A percentile compares a stretch with the other conserved stretches of the same genome.
Evolutionary conservation across 2,329 filamentous ascomycete genomes (phyloP).

Genomic region (Biscogniauxia mediterranea): DNA sequence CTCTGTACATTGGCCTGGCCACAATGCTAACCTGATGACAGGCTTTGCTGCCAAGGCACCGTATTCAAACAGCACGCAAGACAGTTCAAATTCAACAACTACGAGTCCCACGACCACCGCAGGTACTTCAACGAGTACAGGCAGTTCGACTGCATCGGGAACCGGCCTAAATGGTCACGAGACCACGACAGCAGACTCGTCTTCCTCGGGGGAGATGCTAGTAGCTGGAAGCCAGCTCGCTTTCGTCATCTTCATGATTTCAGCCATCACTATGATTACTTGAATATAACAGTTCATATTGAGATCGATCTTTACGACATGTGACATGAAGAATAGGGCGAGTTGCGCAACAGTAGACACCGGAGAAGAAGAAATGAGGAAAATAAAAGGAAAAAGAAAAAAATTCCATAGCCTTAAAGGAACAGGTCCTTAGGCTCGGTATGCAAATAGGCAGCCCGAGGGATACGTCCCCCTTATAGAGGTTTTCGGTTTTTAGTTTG

Average conservation of each 20-base stretch:
- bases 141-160: conserved; percentile 12
- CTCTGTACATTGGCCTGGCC: background rate
- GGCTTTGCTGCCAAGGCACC: conserved; percentile 38
- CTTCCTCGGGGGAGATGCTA: conserved; percentile 22
- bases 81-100: conserved; percentile 15
- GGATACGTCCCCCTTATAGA: conserved; percentile 7
- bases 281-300: conserved; percentile 10
- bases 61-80: conserved; percentile 18
- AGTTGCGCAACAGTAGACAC: background rate
- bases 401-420: background rate
- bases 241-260: conserved; percentile 20
- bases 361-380: too few species aligned
- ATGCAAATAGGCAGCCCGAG: background rate
- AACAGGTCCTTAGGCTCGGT: background rate
- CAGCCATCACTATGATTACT: conserved; percentile 20
- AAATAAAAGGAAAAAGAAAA: background rate
- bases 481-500: background rate
- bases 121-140: conserved; percentile 8
- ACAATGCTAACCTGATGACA: conserved; percentile 15
- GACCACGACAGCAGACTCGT: conserved; percentile 29
- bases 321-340: conserved; percentile 1
- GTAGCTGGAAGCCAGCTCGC: conserved; percentile 16
- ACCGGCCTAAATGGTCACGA: conserved; percentile 38
- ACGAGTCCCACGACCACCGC: conserved; percentile 11
- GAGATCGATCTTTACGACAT: conserved; percentile 5